Conservation (phyloP, 108 stramenopile species). For the Bacterosira constricta region DNA sequence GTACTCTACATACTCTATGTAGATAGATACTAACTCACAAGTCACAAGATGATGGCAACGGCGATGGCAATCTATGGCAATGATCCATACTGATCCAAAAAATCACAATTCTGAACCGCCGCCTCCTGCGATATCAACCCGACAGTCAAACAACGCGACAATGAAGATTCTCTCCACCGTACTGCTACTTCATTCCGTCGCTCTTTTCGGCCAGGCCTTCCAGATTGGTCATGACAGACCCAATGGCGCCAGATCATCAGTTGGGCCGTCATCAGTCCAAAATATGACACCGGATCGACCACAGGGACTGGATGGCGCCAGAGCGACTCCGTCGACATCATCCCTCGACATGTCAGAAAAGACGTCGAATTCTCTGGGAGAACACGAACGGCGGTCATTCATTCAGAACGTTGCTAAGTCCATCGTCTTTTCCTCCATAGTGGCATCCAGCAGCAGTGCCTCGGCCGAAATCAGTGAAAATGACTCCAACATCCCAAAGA, state of each 20-base stretch:
- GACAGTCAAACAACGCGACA: too few species aligned
- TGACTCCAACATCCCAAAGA: constrained; percentile 25
- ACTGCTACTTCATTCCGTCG: not conserved
- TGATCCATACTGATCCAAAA: too few species aligned
- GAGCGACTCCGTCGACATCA: not conserved
- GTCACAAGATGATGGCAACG: too few species aligned
- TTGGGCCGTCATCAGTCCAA: too few species aligned
- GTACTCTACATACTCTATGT: too few species aligned
- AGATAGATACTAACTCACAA: too few species aligned
- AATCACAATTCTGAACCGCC: too few species aligned
- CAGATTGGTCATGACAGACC: not conserved
- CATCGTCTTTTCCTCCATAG: not conserved
- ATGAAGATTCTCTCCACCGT: not conserved
- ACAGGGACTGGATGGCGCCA: too few species aligned
- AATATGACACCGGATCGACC: too few species aligned
- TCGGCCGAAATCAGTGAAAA: not conserved
- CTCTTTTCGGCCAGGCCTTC: not conserved
- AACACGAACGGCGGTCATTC: not conserved
- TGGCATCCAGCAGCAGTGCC: not conserved
- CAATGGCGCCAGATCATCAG: too few species aligned
- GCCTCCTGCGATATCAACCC: too few species aligned
- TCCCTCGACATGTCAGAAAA: not conserved
- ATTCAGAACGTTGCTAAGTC: not conserved
- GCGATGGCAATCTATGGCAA: too few species aligned
- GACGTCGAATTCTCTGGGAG: not conserved